Conservation (phyloP, 495 filamentous ascomycete species). For the Cenococcum geophilum region DNA sequence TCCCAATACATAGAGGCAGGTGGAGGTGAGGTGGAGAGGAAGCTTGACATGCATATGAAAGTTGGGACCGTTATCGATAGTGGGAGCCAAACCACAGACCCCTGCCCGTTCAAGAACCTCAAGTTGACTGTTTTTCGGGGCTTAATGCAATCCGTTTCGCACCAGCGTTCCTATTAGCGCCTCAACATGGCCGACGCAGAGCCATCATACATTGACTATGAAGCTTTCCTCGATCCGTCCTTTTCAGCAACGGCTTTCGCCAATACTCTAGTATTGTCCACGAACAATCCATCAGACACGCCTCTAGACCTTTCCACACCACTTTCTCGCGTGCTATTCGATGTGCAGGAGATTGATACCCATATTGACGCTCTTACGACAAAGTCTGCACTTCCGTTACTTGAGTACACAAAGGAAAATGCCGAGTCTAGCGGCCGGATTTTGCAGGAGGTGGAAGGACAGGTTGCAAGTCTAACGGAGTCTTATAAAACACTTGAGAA, state of each 20-base stretch:
- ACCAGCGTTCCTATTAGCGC: slow-evolving; percentile 4
- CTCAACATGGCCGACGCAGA: slow-evolving; percentile 44
- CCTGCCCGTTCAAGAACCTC: slow-evolving; percentile 7
- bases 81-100: slow-evolving; percentile 2
- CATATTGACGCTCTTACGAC: slow-evolving; percentile 88
- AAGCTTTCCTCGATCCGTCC: slow-evolving; percentile 75
- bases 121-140: neutral
- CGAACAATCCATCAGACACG: slow-evolving; percentile 86
- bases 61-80: slow-evolving; percentile 14
- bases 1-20: neutral
- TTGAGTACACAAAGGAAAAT: slow-evolving; percentile 68
- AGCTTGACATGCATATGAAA: neutral
- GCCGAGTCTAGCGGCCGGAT: slow-evolving; percentile 62
- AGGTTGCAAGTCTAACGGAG: slow-evolving; percentile 71
- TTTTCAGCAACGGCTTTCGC: slow-evolving; percentile 80
- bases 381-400: slow-evolving; percentile 73
- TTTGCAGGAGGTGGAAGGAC: slow-evolving; percentile 63
- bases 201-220: slow-evolving; percentile 93
- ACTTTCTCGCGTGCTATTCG: slow-evolving; percentile 88
- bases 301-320: slow-evolving; percentile 90
- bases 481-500: slow-evolving; percentile 76
- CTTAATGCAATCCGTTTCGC: neutral
- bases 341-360: slow-evolving; percentile 94
- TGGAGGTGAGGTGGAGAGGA: neutral
- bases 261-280: slow-evolving; percentile 77